These are phyloP conservation scores for Phascolomyces articulosus DNA, from an alignment of 371 early-diverging fungal genomes.

Conservation along the genomic window DNA sequence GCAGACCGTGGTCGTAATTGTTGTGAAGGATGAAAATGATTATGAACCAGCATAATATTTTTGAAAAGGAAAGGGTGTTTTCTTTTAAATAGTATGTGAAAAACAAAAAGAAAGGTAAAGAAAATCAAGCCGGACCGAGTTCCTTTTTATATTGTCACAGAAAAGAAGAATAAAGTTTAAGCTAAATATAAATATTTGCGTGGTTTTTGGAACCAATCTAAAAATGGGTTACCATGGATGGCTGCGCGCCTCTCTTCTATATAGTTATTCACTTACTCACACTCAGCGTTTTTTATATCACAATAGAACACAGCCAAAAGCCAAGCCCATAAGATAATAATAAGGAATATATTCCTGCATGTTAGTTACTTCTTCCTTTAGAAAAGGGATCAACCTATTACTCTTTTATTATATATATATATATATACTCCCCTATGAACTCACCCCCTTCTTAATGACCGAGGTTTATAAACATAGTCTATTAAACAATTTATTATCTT, in stretches of 20 bases:
- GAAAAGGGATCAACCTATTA: too few relatives aligned
- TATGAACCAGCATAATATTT: conserved; percentile 3
- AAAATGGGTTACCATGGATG: not conserved
- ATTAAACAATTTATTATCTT: too few relatives aligned
- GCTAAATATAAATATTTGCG: conserved; percentile 1
- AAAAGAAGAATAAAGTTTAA: not conserved
- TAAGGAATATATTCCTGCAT: too few relatives aligned
- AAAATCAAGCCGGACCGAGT: not conserved
- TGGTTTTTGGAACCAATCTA: not conserved
- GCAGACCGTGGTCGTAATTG: not conserved
- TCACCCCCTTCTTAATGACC: too few relatives aligned
- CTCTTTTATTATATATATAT: too few relatives aligned
- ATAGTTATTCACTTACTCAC: not conserved
- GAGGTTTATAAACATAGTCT: too few relatives aligned
- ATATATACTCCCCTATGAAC: too few relatives aligned
- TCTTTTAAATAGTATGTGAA: not conserved
- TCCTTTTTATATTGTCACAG: too few relatives aligned
- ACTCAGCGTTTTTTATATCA: too few relatives aligned
- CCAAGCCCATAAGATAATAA: too few relatives aligned
- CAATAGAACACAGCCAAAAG: too few relatives aligned
- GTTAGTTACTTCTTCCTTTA: too few relatives aligned
- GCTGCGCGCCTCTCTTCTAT: not conserved
- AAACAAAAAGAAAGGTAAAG: not conserved
- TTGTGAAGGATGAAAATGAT: not conserved
- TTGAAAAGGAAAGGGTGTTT: not conserved